These are phyloP conservation scores for Tylopilus rubrobrunneus DNA, from an alignment of 768 basidiomycete species.

Conservation along the genomic window DNA sequence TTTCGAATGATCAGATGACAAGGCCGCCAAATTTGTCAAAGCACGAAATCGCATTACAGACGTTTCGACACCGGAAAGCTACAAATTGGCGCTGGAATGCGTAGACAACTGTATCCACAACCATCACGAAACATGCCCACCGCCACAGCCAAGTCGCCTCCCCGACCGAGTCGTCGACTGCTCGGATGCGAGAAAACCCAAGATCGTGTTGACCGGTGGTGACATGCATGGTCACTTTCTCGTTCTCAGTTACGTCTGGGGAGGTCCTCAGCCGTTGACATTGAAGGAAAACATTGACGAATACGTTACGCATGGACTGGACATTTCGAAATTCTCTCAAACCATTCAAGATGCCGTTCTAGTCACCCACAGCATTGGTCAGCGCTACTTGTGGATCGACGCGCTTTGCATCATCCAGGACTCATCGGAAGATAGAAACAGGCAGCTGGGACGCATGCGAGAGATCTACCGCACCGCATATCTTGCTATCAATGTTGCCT, in stretches of 20 bases:
- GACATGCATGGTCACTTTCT: not conserved
- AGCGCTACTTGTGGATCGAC: not conserved
- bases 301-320: not conserved
- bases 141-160: not conserved
- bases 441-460: not conserved
- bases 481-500: not conserved
- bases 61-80: not conserved
- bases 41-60: slow-evolving; percentile 3
- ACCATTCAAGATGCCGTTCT: not conserved
- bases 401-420: slow-evolving; percentile 3
- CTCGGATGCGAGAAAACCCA: not conserved
- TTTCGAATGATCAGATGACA: not conserved
- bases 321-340: not conserved
- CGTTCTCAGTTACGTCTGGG: not conserved
- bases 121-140: not conserved
- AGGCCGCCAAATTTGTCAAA: not conserved
- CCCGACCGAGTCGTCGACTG: slow-evolving; percentile 1
- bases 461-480: not conserved
- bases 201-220: not conserved
- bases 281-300: not conserved
- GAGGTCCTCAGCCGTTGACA: not conserved
- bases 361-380: not conserved
- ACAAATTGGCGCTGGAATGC: not conserved
- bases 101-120: not conserved
- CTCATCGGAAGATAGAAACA: not conserved